Base-by-base conservation (phyloP, 176 grass and related monocot species). In the Aechmea fasciata region DNA sequence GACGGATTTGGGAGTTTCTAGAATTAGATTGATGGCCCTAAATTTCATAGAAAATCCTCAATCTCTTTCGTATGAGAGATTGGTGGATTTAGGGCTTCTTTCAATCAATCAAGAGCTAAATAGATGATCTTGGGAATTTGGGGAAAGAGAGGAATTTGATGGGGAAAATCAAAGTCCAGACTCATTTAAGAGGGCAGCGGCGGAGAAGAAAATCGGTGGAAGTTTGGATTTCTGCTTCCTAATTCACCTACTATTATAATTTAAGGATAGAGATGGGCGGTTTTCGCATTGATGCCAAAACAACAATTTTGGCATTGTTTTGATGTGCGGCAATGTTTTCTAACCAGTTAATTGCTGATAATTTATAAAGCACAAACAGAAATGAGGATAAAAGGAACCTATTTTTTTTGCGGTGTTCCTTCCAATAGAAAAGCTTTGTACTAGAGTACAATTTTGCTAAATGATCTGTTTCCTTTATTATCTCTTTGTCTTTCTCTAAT, bases 371-470 rank as follows among this genome's bases (percentile, higher is more conserved):
- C 29, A n/a, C 26, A 47, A 48, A 33, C 33, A 47, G 29, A 8
- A 15, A 5, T 67, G 65, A 57, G 55, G 71, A 84, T 63, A 68
- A 83, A 80, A 71, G 82, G 86, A 88, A 88, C 86, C 78, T 0
- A 68, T 73, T 87, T 87, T 85, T 84, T 19, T 52, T 71, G 55
- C n/a, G 28, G 82, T 11, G 82, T 84, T 88, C 86, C 86, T 88
- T 78, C 71, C 23, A 75, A 69, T 75, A 64, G 53, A 71, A 84
- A 84, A 28, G 0, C 63, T 75, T 48, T 71, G 74, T 64, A 47
- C 50, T 52, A 7, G 67, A 55, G 9, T 48, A 67, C 33, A 48
- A 33, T 67, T 67, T 47, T 47, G 41, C 48, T 47, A 11, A 49
- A n/a, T 47, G 13, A 47, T 48, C 13, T 17, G 8, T 67, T 47